Evolutionary conservation across 768 basidiomycete species (phyloP).

Genomic region (Multifurca ochricompacta): DNA sequence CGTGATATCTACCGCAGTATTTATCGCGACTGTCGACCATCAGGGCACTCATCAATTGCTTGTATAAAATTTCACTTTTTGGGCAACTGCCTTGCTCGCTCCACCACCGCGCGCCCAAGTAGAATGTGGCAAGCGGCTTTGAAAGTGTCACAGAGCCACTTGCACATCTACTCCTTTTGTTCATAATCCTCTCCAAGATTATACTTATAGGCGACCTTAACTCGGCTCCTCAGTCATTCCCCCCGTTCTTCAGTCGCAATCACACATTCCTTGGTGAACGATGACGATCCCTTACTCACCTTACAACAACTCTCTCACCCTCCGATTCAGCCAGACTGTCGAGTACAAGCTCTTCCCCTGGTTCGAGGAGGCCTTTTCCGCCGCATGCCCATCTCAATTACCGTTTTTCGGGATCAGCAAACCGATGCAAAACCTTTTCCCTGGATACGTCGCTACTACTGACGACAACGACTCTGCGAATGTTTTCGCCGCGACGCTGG

Average conservation of each 20-base stretch:
- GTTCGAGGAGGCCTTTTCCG: conserved; percentile 5
- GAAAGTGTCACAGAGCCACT: neutral
- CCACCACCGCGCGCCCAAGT: neutral
- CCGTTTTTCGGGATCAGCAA: conserved; percentile 2
- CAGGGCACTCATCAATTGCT: neutral
- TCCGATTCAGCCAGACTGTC: conserved; percentile 1
- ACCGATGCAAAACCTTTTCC: conserved; percentile 4
- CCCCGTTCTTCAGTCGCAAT: neutral
- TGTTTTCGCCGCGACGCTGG: conserved; percentile 12
- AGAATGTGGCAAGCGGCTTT: neutral
- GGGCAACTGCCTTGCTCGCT: neutral
- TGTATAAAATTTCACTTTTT: neutral
- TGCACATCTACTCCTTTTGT: neutral
- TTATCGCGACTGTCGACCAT: neutral
- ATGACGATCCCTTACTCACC: conserved; percentile 7
- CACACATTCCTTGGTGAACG: no score
- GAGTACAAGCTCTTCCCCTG: conserved; percentile 11
- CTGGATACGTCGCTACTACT: neutral
- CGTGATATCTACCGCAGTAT: no score
- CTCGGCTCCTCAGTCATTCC: neutral
- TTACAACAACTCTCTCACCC: neutral
- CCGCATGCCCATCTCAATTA: conserved; percentile 4
- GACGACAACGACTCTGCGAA: neutral
- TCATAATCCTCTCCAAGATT: neutral
- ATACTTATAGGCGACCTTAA: neutral